phyloP scores from a whole-genome alignment of 1,284 basidiomycete genomes.

The Microbotryum lychnidis-dioicae region DNA sequence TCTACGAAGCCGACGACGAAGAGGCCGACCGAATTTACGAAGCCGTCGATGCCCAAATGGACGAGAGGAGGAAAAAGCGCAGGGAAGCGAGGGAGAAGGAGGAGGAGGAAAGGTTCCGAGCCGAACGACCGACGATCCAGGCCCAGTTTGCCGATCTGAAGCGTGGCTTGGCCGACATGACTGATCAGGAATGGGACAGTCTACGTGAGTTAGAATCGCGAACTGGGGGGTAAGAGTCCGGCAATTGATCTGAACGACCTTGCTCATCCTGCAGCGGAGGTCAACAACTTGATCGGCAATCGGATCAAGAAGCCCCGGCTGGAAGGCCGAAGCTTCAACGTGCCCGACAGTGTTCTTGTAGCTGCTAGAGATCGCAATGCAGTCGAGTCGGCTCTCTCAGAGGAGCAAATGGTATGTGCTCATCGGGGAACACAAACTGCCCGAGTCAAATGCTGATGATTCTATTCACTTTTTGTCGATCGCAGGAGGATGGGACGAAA shows the following conservation, averaged over 20 bases:
- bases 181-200: slow-evolving; percentile 86
- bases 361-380: slow-evolving; percentile 48
- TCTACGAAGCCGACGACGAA: slow-evolving; percentile 95
- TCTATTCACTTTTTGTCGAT: slow-evolving; percentile 3
- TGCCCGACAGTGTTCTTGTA: slow-evolving; percentile 74
- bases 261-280: slow-evolving; percentile 63
- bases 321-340: slow-evolving; percentile 62
- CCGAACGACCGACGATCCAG: slow-evolving; percentile 79
- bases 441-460: background rate
- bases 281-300: slow-evolving; percentile 88
- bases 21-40: slow-evolving; percentile 96
- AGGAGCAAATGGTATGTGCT: slow-evolving; percentile 50
- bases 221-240: too few relatives aligned
- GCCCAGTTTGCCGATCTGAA: slow-evolving; percentile 93
- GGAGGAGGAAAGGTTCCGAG: slow-evolving; percentile 62
- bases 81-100: slow-evolving; percentile 72
- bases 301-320: slow-evolving; percentile 62
- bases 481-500: slow-evolving; percentile 59
- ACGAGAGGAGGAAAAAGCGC: slow-evolving; percentile 66
- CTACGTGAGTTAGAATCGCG: slow-evolving; percentile 9
- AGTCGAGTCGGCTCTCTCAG: slow-evolving; percentile 66
- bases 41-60: slow-evolving; percentile 79
- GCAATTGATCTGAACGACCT: too few relatives aligned
- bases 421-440: too few relatives aligned
- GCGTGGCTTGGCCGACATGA: slow-evolving; percentile 72